Evolutionary conservation across 306 rosid genomes (phyloP), one percentile per base, ranked within the genome.

Genomic region (Herpetospermum pedunculosum): DNA sequence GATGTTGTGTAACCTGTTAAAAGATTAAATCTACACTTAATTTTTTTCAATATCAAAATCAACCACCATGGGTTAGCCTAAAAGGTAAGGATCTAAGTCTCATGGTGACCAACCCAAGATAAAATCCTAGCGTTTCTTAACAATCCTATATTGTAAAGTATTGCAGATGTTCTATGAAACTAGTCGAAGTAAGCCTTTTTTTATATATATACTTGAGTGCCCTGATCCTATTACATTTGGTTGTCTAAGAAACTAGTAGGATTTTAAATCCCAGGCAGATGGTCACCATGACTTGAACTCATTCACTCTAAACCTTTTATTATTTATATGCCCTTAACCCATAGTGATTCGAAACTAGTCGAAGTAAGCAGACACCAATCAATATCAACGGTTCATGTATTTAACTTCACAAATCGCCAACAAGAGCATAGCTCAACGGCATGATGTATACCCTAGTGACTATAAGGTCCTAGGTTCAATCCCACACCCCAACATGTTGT

Each of bases 1-100:
- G 91, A 29, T 91, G 89, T 28, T 91, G 92, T 0, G 97, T 89
- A 21, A 89, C 90, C 78, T 63, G 70, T 63, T 37, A 13, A 58
- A 60, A 60, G 2, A 29, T 58, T 2, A 15, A 14, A 58, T 2
- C 29, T 29, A 29, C 4, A 55, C 9, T 58, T 35, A 7, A 8
- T n/a, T 62, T 7, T 7, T 23, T 2, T 9, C 2, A 54, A 26
- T 26, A 12, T 26, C 18, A 26, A 55, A 28, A 55, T 25, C 2
- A 55, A 55, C 52, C 18, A 53, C 15, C 21, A 23, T 11, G 14
- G 0, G 32, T 23, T 54, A 6, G 34, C 16, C 8, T 25, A 4
- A 3, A 21, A 6, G 25, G 1, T 1, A 54, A 11, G 34, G 62
- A 25, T 55, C 26, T 9, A 12, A 55, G 8, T 54, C 10, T 54